phyloP scores from a whole-genome alignment of 768 basidiomycete species.

The Auricularia cornea region DNA sequence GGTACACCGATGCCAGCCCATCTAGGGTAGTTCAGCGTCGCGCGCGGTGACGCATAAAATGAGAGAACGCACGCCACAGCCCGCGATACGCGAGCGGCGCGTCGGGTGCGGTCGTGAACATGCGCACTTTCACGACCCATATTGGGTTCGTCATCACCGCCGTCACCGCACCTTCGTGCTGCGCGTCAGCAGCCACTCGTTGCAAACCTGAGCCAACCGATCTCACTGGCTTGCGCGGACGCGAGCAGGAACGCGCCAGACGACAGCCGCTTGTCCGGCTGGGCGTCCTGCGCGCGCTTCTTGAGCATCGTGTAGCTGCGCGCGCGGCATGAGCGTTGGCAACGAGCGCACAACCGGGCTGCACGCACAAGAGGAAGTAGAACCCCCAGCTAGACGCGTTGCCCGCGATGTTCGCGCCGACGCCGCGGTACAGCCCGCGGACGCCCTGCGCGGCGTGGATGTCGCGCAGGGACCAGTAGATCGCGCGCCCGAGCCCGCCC shows the following conservation, averaged over 20 bases:
- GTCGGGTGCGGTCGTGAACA: slow-evolving; percentile 74
- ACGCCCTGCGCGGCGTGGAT: slow-evolving; percentile 72
- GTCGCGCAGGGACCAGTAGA: slow-evolving; percentile 64
- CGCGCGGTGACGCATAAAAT: neutral
- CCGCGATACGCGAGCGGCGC: slow-evolving; percentile 70
- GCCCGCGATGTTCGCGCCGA: slow-evolving; percentile 85
- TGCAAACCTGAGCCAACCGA: too few species aligned
- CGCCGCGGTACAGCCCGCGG: slow-evolving; percentile 82
- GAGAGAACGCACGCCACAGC: slow-evolving; percentile 49
- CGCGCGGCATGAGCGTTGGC: too few species aligned
- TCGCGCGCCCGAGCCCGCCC: slow-evolving; percentile 59
- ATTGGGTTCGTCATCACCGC: slow-evolving; percentile 94
- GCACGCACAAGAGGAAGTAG: slow-evolving; percentile 91
- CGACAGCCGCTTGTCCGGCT: slow-evolving; percentile 58
- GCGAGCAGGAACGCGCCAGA: slow-evolving; percentile 77
- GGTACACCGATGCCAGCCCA: slow-evolving; percentile 64
- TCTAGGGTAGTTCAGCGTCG: slow-evolving; percentile 29
- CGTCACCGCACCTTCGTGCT: slow-evolving; percentile 69
- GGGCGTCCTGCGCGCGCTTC: slow-evolving; percentile 52
- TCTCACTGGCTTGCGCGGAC: slow-evolving; percentile 94
- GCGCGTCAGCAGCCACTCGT: too few species aligned
- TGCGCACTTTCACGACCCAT: slow-evolving; percentile 95
- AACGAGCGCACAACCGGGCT: too few species aligned
- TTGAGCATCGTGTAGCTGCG: slow-evolving; percentile 92
- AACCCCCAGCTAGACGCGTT: slow-evolving; percentile 96